These are phyloP conservation scores for Aspergillus sp. DNA, from an alignment of 2,329 filamentous ascomycete genomes.

Conservation along the genomic window DNA sequence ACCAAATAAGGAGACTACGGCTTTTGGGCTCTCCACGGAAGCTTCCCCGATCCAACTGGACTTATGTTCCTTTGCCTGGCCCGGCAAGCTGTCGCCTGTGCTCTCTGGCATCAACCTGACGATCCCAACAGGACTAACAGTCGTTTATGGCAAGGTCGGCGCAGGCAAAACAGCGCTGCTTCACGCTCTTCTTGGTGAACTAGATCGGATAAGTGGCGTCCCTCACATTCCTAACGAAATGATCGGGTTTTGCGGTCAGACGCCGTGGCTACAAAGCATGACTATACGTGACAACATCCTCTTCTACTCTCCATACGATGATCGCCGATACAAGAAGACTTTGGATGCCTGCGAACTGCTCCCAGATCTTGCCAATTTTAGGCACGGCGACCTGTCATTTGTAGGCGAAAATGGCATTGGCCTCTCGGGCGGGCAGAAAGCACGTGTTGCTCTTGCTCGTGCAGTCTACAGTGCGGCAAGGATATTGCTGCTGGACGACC, in stretches of 20 bases:
- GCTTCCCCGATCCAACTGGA: slow-evolving; percentile 36
- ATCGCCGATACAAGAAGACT: slow-evolving; percentile 59
- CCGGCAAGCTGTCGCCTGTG: slow-evolving; percentile 52
- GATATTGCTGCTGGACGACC: slow-evolving; percentile 50
- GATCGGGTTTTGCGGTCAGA: slow-evolving; percentile 56
- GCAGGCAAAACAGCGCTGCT: slow-evolving; percentile 55
- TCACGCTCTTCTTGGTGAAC: slow-evolving; percentile 50
- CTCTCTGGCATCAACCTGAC: slow-evolving; percentile 45
- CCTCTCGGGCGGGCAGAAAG: slow-evolving; percentile 52
- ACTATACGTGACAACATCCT: slow-evolving; percentile 60
- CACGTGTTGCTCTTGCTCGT: slow-evolving; percentile 51
- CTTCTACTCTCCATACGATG: slow-evolving; percentile 58
- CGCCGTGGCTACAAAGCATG: slow-evolving; percentile 61
- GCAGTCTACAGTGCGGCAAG: slow-evolving; percentile 50
- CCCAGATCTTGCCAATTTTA: slow-evolving; percentile 53
- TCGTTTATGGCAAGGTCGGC: slow-evolving; percentile 55
- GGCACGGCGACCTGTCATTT: slow-evolving; percentile 53
- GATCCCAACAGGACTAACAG: slow-evolving; percentile 49
- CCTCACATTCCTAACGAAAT: slow-evolving; percentile 46
- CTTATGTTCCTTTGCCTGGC: slow-evolving; percentile 69
- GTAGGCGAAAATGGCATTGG: slow-evolving; percentile 55
- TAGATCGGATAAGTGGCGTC: slow-evolving; percentile 45
- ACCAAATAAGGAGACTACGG: slow-evolving; percentile 65
- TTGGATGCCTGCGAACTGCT: slow-evolving; percentile 54
- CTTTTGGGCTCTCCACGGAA: slow-evolving; percentile 22